phyloP scores from a whole-genome alignment of 306 rosid species.

The Medicago arabica region DNA sequence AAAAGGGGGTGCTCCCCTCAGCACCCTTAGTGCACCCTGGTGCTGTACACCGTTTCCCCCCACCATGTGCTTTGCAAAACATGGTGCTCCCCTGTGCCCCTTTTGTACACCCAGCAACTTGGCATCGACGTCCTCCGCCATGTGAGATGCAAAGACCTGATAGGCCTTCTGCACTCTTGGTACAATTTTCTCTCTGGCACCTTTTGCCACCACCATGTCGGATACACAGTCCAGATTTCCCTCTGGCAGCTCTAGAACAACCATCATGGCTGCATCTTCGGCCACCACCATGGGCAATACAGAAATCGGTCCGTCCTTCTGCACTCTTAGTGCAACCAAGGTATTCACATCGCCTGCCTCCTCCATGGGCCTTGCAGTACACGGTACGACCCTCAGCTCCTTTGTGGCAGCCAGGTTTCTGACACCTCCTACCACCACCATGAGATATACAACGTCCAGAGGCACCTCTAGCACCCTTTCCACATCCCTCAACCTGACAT shows the following conservation, averaged over 20 bases:
- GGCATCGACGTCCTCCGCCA: conserved; percentile 97
- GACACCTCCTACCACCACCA: conserved; percentile 97
- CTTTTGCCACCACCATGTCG: conserved; percentile 98
- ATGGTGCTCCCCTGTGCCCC: conserved; percentile 98
- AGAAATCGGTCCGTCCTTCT: conserved; percentile 93
- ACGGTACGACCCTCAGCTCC: conserved; percentile 98
- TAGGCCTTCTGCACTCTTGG: conserved; percentile 95
- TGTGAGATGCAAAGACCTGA: conserved; percentile 97
- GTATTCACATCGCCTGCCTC: conserved; percentile 90
- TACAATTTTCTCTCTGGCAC: conserved; percentile 87
- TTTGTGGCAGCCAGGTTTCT: conserved; percentile 88
- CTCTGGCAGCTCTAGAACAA: conserved; percentile 93
- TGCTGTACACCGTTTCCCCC: conserved; percentile 88
- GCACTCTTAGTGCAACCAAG: conserved; percentile 99
- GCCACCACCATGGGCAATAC: conserved; percentile 99
- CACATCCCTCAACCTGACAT: conserved; percentile 92
- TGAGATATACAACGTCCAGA: conserved; percentile 95
- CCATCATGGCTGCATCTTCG: conserved; percentile 82
- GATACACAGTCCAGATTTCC: conserved; percentile 92
- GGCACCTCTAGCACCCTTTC: conserved; percentile 96
- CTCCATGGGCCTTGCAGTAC: conserved; percentile 98
- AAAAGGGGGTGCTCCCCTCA: conserved; percentile 91
- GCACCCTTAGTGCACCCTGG: conserved; percentile 95
- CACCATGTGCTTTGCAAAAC: conserved; percentile 98
- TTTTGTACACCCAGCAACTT: conserved; percentile 77